phyloP scores from a whole-genome alignment of 1,139 yeast species.

The Kurtzmaniella quercitrusa region DNA sequence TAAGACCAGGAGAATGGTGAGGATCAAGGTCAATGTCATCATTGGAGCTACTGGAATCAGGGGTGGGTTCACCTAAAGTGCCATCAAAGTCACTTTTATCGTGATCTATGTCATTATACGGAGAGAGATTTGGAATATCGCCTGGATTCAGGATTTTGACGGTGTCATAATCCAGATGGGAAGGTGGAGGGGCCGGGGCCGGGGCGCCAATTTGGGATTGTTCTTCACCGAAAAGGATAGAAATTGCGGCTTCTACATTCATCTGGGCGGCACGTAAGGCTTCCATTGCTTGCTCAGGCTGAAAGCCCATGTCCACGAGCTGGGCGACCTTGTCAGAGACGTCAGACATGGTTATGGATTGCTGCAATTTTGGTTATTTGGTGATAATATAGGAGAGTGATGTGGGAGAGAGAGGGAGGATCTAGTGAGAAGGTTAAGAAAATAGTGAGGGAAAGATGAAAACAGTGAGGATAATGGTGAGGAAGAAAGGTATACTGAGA shows the following conservation, averaged over 20 bases:
- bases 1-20: neutral
- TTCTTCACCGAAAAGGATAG: slow-evolving; percentile 43
- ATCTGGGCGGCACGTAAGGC: slow-evolving; percentile 41
- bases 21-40: neutral
- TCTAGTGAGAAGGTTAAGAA: neutral
- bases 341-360: slow-evolving; percentile 1
- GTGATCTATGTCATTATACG: slow-evolving; percentile 1
- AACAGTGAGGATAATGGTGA: too few species aligned
- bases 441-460: too few species aligned
- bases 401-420: neutral
- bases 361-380: neutral
- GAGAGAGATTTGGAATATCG: slow-evolving; percentile 15
- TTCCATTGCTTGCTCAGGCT: slow-evolving; percentile 36
- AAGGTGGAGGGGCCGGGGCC: slow-evolving; percentile 14
- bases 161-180: slow-evolving; percentile 12
- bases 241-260: slow-evolving; percentile 53
- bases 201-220: slow-evolving; percentile 6
- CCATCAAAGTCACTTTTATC: slow-evolving; percentile 3
- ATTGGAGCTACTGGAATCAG: slow-evolving; percentile 1
- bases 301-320: slow-evolving; percentile 62
- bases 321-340: slow-evolving; percentile 22
- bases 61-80: slow-evolving; percentile 6
- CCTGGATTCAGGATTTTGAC: slow-evolving; percentile 16
- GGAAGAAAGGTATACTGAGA: too few species aligned
- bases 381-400: neutral